A percentile compares a stretch with the other conserved stretches of the same genome.
These are phyloP conservation scores for Vachellia collinsii DNA, from an alignment of 306 rosid genomes.

Conservation along the genomic window DNA sequence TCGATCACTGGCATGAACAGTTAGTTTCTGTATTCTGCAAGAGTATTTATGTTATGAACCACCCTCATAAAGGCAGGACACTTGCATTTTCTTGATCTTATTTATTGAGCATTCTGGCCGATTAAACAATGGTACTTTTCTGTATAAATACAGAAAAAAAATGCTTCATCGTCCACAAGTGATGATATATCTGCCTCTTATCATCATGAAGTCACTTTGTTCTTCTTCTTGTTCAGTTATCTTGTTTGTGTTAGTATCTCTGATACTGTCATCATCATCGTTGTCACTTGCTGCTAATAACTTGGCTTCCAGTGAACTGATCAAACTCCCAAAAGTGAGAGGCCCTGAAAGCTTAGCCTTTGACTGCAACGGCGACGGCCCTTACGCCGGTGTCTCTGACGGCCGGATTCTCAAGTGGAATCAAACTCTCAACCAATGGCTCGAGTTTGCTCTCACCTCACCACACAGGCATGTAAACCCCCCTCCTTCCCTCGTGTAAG, in stretches of 20 bases:
- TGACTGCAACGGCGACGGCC: background rate
- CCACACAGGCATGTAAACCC: background rate
- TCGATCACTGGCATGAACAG: no score
- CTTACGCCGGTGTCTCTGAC: background rate
- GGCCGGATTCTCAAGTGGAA: background rate
- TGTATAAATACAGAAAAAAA: no score
- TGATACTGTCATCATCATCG: background rate
- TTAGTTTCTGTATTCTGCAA: no score
- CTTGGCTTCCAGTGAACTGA: background rate
- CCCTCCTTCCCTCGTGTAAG: no score
- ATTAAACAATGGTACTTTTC: no score
- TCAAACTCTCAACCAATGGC: background rate
- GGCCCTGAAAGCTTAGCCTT: slow-evolving; percentile 5
- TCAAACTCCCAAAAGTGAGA: background rate
- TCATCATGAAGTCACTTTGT: background rate
- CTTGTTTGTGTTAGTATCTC: background rate
- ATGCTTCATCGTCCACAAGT: background rate
- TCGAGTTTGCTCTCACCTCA: background rate
- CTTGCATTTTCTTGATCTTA: no score
- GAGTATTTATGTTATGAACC: no score
- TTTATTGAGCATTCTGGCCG: no score
- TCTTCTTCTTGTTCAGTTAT: background rate
- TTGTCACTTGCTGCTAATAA: background rate
- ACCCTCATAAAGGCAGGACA: no score
- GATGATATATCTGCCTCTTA: background rate